A percentile compares a stretch with the other conserved stretches of the same genome.
Evolutionary conservation across 169 alveolate species (phyloP).

Genomic region (Cardiosporidium cionae): DNA sequence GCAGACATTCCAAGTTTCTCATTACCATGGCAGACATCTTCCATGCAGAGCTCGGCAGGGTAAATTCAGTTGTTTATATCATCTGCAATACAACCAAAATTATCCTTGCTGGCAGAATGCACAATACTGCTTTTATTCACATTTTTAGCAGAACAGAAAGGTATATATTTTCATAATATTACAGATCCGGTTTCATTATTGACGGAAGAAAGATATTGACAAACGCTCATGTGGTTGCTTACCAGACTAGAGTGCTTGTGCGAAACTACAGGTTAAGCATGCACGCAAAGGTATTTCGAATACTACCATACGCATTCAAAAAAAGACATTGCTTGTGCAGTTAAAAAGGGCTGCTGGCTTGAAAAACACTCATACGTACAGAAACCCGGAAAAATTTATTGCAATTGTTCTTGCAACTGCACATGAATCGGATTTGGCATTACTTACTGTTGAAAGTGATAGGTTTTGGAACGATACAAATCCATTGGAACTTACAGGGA

Average conservation of each 20-base stretch:
- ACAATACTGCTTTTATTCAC: neutral
- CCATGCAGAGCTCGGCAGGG: conserved; percentile 60
- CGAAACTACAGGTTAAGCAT: conserved; percentile 57
- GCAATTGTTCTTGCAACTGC: conserved; percentile 53
- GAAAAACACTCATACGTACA: neutral
- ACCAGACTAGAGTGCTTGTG: conserved; percentile 65
- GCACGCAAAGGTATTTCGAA: neutral
- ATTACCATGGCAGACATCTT: conserved; percentile 68
- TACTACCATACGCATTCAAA: neutral
- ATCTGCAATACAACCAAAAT: neutral
- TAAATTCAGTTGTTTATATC: neutral
- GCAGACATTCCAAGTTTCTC: conserved; percentile 56
- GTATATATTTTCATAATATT: neutral
- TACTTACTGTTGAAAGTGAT: conserved; percentile 54
- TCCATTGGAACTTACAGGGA: conserved; percentile 55
- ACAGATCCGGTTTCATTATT: conserved; percentile 65
- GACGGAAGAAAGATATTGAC: conserved; percentile 54
- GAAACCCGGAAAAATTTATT: conserved; percentile 46
- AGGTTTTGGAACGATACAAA: conserved; percentile 52
- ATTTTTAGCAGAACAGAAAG: neutral
- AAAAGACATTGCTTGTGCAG: neutral
- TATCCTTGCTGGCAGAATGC: neutral
- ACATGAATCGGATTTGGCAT: conserved; percentile 74
- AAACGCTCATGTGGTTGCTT: conserved; percentile 68
- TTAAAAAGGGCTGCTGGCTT: neutral